These are phyloP conservation scores for Protea cynaroides DNA, from an alignment of 164 flowering plant species.

Conservation along the genomic window DNA sequence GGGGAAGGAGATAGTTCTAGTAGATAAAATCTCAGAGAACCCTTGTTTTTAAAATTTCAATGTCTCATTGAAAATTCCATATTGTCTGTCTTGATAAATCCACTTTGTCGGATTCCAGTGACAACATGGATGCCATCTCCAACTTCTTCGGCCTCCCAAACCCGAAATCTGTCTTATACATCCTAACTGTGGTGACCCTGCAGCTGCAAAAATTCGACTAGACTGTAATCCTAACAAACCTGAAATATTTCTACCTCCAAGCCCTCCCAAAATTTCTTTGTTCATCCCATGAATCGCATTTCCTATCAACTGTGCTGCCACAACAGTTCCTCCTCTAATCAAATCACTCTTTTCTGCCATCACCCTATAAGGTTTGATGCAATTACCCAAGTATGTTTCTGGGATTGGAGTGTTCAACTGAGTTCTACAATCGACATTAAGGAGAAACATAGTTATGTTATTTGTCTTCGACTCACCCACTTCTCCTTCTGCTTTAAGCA, in stretches of 20 bases:
- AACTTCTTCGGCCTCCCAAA: slow-evolving; percentile 51
- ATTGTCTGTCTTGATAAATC: too few species aligned
- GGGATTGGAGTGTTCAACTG: slow-evolving; percentile 28
- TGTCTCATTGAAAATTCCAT: too few species aligned
- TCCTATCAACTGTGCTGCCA: too few species aligned
- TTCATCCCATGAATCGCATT: too few species aligned
- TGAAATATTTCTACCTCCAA: neutral
- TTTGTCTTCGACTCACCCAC: neutral
- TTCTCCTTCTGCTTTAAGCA: slow-evolving; percentile 14
- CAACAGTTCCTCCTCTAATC: too few species aligned
- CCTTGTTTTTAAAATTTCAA: too few species aligned
- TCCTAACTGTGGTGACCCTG: slow-evolving; percentile 39
- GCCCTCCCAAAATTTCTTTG: too few species aligned
- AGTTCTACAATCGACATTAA: slow-evolving; percentile 25
- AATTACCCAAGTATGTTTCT: slow-evolving; percentile 46
- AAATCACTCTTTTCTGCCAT: slow-evolving; percentile 12
- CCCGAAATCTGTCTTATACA: slow-evolving; percentile 58
- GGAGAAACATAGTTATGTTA: too few species aligned
- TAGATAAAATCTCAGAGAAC: too few species aligned
- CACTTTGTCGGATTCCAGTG: too few species aligned
- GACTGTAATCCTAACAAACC: neutral
- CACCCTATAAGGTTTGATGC: slow-evolving; percentile 19
- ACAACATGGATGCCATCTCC: slow-evolving; percentile 35
- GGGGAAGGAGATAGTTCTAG: too few species aligned
- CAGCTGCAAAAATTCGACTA: slow-evolving; percentile 13